Conservation (phyloP, 306 rosid species). For the Cicer bijugum region DNA sequence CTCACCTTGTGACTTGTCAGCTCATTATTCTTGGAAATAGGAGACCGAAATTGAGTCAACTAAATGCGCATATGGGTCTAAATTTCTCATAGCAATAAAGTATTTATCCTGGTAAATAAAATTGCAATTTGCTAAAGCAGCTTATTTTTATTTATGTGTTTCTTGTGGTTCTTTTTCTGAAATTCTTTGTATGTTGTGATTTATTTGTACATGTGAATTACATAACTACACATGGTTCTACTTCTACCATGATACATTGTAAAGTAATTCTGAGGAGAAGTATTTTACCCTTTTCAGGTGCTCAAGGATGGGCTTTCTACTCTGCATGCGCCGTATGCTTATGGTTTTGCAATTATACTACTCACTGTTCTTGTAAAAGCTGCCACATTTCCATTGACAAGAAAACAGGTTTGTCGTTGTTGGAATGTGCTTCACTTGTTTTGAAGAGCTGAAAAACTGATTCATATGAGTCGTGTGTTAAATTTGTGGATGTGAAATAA, state of each 20-base stretch:
- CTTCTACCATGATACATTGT: slow-evolving; percentile 14
- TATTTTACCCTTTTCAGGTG: slow-evolving; percentile 56
- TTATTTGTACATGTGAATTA: slow-evolving; percentile 12
- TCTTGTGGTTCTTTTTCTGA: neutral
- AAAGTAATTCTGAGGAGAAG: slow-evolving; percentile 22
- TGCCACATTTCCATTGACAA: slow-evolving; percentile 83
- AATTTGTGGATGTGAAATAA: slow-evolving; percentile 31
- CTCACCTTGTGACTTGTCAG: too few relatives aligned
- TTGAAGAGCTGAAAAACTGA: slow-evolving; percentile 27
- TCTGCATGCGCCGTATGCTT: slow-evolving; percentile 82
- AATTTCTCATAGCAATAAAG: neutral
- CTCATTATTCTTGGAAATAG: too few relatives aligned
- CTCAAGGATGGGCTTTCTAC: slow-evolving; percentile 84
- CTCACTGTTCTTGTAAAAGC: slow-evolving; percentile 87
- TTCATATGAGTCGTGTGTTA: slow-evolving; percentile 4
- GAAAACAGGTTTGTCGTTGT: slow-evolving; percentile 69
- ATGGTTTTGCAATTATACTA: slow-evolving; percentile 95
- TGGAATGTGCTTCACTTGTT: slow-evolving; percentile 26
- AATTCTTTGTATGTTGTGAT: neutral
- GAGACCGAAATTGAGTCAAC: too few relatives aligned
- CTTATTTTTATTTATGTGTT: neutral
- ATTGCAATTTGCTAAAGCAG: neutral
- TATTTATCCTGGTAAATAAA: too few relatives aligned
- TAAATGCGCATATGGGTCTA: too few relatives aligned
- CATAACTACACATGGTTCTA: neutral